Evolutionary conservation across 108 stramenopile genomes (phyloP), one percentile per base, ranked within the genome.

Genomic region (Tribonema minus): DNA sequence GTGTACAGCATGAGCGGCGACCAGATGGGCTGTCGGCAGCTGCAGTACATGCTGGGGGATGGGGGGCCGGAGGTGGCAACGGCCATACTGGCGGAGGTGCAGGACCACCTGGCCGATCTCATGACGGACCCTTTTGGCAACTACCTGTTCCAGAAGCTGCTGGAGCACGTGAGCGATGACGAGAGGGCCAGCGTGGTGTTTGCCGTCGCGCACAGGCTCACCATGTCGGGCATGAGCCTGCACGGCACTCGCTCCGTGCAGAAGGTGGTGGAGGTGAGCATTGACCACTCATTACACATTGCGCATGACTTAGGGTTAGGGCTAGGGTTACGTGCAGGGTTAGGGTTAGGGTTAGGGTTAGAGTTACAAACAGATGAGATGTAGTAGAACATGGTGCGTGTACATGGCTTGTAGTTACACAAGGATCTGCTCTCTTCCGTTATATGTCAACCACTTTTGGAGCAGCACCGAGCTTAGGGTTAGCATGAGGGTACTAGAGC

Each of bases 71-170:
- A 87, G 64, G 94, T 94, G 29, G 93, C 93, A 9, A 91, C 65
- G 64, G 71, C 65, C 23, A 96, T 97, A 58, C 86, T 97, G 40
- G 87, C 91, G 61, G 95, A 97, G 87, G 94, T 91, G n/a, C 88
- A 94, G 5, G 87, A 91, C 29, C 91, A 93, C 80, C 93, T 95
- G 91, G 91, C 90, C 7, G 91, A 93, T 70, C 92, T 95, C 68
- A 95, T 97, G 94, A 90, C 93, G 23, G 95, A 97, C 86, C 95
- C 95, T 15, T 97, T 97, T 77, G 96, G 96, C 0, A 97, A 95
- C 84, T 97, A 96, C 81, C 87, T 97, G 38, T 97, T 97, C 76
- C 96, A 97, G 86, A 97, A 97, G 88, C 92, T 97, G 41, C 75
- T 95, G 64, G 95, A 95, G 76, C 89, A 92, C 80, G 90, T 93